A percentile compares a stretch with the other conserved stretches of the same genome.
phyloP scores from a whole-genome alignment of 768 basidiomycete species.

The Exidia glandulosa region DNA sequence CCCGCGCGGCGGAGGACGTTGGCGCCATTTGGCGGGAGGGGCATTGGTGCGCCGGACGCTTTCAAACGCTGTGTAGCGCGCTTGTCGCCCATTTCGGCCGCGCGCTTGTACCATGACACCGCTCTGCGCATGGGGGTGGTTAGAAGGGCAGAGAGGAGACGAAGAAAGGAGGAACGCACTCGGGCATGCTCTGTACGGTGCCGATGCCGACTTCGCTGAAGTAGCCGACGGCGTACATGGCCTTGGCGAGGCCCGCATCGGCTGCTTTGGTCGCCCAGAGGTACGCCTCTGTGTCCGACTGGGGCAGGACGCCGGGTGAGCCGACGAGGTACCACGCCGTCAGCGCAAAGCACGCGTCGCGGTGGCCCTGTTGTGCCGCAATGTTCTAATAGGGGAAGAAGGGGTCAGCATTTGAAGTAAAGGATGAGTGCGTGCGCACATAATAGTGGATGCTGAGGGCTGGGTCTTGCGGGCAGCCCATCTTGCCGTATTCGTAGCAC shows the following conservation, averaged over 20 bases:
- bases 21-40: conserved; percentile 48
- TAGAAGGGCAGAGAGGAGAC: not conserved
- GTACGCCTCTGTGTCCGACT: conserved; percentile 96
- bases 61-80: conserved; percentile 80
- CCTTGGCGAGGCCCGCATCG: conserved; percentile 83
- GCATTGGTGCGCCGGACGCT: conserved; percentile 42
- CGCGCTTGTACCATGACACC: conserved; percentile 72
- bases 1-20: conserved; percentile 53
- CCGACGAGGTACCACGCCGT: conserved; percentile 99
- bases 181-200: conserved; percentile 49
- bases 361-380: conserved; percentile 93
- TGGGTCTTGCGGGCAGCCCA: conserved; percentile 95
- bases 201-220: conserved; percentile 94
- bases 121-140: conserved; percentile 33
- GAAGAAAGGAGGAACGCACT: conserved; percentile 35
- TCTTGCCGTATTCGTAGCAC: conserved; percentile 98
- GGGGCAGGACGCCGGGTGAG: conserved; percentile 92
- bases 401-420: not conserved
- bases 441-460: conserved; percentile 98
- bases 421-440: conserved; percentile 40
- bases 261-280: conserved; percentile 96
- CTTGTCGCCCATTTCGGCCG: conserved; percentile 88
- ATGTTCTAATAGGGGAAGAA: conserved; percentile 58
- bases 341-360: conserved; percentile 94
- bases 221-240: conserved; percentile 97